Evolutionary conservation across 2,329 filamentous ascomycete species (phyloP).

Genomic region (Fusarium transvaalense): DNA sequence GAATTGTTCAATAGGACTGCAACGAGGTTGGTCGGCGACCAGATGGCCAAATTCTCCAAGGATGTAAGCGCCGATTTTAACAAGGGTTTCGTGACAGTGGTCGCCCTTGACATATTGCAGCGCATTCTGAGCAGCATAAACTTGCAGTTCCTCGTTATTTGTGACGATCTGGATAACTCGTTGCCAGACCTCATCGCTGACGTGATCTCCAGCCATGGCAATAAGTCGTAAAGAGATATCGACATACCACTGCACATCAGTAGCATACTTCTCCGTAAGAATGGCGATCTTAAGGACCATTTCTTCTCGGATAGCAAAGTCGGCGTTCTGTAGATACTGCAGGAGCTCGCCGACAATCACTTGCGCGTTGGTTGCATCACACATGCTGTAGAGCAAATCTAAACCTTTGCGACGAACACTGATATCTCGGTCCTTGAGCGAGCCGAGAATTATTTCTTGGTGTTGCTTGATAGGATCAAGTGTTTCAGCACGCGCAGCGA

Average conservation of each 20-base stretch:
- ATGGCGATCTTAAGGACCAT: conserved; percentile 99
- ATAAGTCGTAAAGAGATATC: conserved; percentile 95
- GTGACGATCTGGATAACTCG: conserved; percentile 98
- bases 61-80: conserved; percentile 97
- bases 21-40: conserved; percentile 90
- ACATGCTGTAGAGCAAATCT: conserved; percentile 99
- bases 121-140: conserved; percentile 94
- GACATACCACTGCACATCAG: conserved; percentile 99
- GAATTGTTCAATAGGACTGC: conserved; percentile 97
- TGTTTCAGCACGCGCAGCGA: conserved; percentile 92
- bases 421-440: conserved; percentile 94
- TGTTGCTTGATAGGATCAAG: conserved; percentile 98
- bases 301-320: conserved; percentile 97
- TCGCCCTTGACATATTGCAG: conserved; percentile 92
- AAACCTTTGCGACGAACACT: conserved; percentile 96
- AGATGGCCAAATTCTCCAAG: conserved; percentile 97
- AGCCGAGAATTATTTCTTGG: conserved; percentile 94
- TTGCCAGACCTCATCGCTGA: conserved; percentile 99
- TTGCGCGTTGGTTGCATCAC: conserved; percentile 92
- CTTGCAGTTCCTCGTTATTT: conserved; percentile 97
- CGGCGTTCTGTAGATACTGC: conserved; percentile 93
- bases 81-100: conserved; percentile 94
- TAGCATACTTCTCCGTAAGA: conserved; percentile 97
- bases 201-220: conserved; percentile 96
- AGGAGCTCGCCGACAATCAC: conserved; percentile 94